Conservation (phyloP, 1,284 basidiomycete genomes). For the Marasmius sp. region DNA sequence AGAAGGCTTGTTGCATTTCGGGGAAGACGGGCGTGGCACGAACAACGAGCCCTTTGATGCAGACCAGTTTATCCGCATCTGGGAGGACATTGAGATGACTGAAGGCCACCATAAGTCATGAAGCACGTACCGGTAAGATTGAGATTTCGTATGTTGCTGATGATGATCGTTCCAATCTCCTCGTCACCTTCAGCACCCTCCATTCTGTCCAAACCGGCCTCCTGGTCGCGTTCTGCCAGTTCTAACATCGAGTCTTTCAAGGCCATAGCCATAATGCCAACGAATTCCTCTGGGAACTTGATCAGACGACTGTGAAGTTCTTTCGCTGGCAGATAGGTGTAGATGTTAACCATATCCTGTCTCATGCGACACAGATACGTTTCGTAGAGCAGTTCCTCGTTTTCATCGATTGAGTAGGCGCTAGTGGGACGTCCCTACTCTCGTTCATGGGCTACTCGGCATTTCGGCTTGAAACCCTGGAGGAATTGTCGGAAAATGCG, state of each 20-base stretch:
- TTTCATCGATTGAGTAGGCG: constrained; percentile 61
- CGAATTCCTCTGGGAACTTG: constrained; percentile 95
- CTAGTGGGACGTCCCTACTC: too few relatives aligned
- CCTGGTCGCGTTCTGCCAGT: constrained; percentile 76
- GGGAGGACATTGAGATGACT: too few relatives aligned
- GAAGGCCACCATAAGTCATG: too few relatives aligned
- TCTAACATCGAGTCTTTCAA: constrained; percentile 90
- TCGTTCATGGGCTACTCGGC: constrained; percentile 77
- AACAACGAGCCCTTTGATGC: too few relatives aligned
- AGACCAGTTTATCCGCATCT: too few relatives aligned
- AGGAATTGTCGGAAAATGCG: constrained; percentile 88
- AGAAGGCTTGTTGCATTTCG: too few relatives aligned
- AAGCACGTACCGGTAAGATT: too few relatives aligned
- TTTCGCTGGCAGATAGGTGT: constrained; percentile 83
- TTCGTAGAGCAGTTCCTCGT: constrained; percentile 76
- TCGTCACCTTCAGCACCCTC: constrained; percentile 70
- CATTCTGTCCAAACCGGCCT: constrained; percentile 67
- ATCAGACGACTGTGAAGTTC: constrained; percentile 80
- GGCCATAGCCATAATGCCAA: constrained; percentile 96
- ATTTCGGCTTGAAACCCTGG: constrained; percentile 92
- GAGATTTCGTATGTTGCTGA: constrained; percentile 86
- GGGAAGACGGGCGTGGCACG: too few relatives aligned
- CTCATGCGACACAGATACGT: constrained; percentile 86
- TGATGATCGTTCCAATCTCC: constrained; percentile 80
- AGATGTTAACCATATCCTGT: constrained; percentile 84